Base-by-base conservation (phyloP, 2,329 filamentous ascomycete genomes). In the Arachnopeziza araneosa region DNA sequence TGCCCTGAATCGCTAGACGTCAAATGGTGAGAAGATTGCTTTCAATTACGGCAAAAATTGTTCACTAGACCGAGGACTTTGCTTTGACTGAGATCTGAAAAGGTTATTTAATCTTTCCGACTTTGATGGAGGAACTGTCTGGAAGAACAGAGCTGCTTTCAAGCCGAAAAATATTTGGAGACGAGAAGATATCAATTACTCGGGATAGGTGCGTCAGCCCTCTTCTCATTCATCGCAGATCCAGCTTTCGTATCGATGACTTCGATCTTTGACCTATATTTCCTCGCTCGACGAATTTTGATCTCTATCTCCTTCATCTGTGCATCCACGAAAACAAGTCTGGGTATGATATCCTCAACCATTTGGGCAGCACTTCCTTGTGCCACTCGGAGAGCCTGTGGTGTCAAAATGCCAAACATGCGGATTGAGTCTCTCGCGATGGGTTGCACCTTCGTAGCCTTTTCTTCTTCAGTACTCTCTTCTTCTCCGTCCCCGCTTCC, bases 261-360 rank as follows among this genome's bases (percentile, higher is more conserved):
- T 22, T 57, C 53, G 48, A 56, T 54, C 19, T 67, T 70, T 1
- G 54, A 54, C 22, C 61, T 63, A 22, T 63, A 58, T 67, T 83
- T 83, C 65, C 79, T 74, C 55, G 76, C 58, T 60, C 87, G 77
- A 48, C 87, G 79, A 57, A 93, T 85, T 65, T 88, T 82, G 56
- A 87, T 84, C 75, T 92, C 89, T 5, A 90, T 71, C n/a, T 75
- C 74, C 17, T 78, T 77, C 81, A 93, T 85, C 67, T 84, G 80
- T 26, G 78, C 78, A 44, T 79, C 77, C n/a, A 89, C 72, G 1
- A 79, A 80, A 7, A 79, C 79, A 9, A 91, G 75, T 49, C 74
- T 74, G 1, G 85, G 81, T 1, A 92, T 73, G 2, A 87, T 71
- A 0, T 79, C 73, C 58, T 85, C 81, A 2, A 91, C 78, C 0